Base-by-base conservation (phyloP, 768 basidiomycete species). In the Leucocoprinus birnbaumii region DNA sequence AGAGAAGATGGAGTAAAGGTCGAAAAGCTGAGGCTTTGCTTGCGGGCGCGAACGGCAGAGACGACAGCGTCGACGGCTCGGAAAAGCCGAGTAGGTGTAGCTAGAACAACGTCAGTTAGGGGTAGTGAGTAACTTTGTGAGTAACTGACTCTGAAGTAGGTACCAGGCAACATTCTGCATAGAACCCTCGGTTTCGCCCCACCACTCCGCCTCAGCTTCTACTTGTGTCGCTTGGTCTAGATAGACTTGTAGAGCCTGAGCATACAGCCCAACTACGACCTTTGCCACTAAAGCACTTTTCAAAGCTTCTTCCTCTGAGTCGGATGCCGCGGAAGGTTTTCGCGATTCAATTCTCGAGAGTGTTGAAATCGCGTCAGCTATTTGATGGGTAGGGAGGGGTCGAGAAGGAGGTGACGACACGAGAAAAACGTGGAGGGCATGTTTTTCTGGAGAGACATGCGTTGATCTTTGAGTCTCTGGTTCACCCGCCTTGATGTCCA, bases 181-280 rank as follows among this genome's bases (percentile, higher is more conserved):
- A 2, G 88, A 91, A 27, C 82, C 77, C 58, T 87, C 85, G 40
- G 89, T 66, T 25, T 83, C 79, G 14, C 79, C 77, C 94, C 94
- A 98, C 88, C 89, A 97, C 43, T 89, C 82, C 18, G 89, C 83
- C 62, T 94, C 91, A 6, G 76, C 69, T 61, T 94, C 92, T 11
- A 85, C 82, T 31, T 83, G 67, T 8, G 81, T 73, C 1, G 94
- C 90, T 62, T 91, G 83, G 9, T 73, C 64, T 56, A 96, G 67
- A 55, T 85, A 82, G 19, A 73, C 63, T 58, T 91, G 81, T 62
- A 94, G 69, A 1, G 83, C 78, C 51, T 86, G 78, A 4, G 82
- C 73, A 63, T 92, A 93, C 14, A 90, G 57, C 7, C 77, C 77
- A 3, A 83, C 74, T 0, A 81, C 69, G 3, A 87, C 61, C 63